A percentile compares a stretch with the other conserved stretches of the same genome.
Evolutionary conservation across 106 monocot genomes (phyloP).

Genomic region (Triglochin maritima): DNA sequence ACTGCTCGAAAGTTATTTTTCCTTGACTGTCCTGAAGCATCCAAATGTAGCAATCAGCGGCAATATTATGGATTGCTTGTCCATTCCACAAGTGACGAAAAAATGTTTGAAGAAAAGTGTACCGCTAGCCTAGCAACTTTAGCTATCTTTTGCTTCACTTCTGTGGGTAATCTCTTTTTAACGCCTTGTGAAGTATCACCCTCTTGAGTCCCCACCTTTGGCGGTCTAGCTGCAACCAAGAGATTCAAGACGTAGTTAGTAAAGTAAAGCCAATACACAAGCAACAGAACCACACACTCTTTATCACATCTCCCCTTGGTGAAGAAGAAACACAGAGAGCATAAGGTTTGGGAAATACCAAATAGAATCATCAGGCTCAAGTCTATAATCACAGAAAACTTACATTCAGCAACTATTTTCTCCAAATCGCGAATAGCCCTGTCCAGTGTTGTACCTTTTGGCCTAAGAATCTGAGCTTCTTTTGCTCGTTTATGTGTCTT

Average conservation of each 20-base stretch:
- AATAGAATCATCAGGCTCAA: too few relatives aligned
- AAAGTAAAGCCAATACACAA: not conserved
- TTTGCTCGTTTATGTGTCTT: conserved; percentile 17
- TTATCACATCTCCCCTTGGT: too few relatives aligned
- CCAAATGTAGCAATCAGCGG: conserved; percentile 3
- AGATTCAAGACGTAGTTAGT: not conserved
- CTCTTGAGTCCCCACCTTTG: conserved; percentile 43
- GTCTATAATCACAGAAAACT: conserved; percentile 8
- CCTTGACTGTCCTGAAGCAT: conserved; percentile 52
- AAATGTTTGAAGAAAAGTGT: conserved; percentile 13
- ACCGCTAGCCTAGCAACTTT: conserved; percentile 98
- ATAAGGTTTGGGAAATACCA: too few relatives aligned
- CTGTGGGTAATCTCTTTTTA: conserved; percentile 84
- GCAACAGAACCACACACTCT: not conserved
- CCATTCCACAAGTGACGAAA: not conserved
- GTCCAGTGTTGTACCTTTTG: conserved; percentile 76
- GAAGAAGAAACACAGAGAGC: too few relatives aligned
- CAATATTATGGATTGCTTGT: too few relatives aligned
- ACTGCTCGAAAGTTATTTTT: conserved; percentile 65
- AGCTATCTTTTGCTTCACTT: conserved; percentile 86
- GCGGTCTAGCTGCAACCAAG: conserved; percentile 58
- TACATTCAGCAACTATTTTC: conserved; percentile 77
- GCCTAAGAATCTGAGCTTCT: conserved; percentile 45
- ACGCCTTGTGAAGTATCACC: conserved; percentile 47
- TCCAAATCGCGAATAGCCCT: conserved; percentile 85